A percentile compares a stretch with the other conserved stretches of the same genome.
phyloP scores from a whole-genome alignment of 208 protist species.

The Angomonas ambiguus region DNA sequence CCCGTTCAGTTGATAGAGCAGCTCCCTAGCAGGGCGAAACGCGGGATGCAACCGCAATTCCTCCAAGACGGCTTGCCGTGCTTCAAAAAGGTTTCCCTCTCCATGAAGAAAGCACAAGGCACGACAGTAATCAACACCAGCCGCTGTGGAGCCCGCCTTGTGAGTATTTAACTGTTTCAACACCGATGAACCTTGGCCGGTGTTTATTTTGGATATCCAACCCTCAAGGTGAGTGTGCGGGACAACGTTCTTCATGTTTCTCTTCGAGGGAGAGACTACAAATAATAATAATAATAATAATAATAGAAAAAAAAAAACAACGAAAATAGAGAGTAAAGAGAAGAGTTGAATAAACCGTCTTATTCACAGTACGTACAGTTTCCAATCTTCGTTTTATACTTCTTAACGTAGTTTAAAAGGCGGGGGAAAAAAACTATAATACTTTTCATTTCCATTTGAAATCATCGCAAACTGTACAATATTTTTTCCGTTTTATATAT shows the following conservation, averaged over 20 bases:
- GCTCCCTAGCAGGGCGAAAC: slow-evolving; percentile 21
- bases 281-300: too few relatives aligned
- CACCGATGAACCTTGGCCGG: too few relatives aligned
- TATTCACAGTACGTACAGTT: too few relatives aligned
- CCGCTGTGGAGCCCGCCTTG: not conserved
- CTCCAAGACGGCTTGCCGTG: slow-evolving; percentile 65
- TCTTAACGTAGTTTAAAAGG: too few relatives aligned
- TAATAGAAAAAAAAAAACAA: slow-evolving; percentile 5
- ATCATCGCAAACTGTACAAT: not conserved
- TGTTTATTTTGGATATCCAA: too few relatives aligned
- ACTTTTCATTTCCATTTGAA: too few relatives aligned
- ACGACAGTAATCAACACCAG: slow-evolving; percentile 60
- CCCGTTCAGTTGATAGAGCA: slow-evolving; percentile 52
- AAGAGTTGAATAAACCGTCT: too few relatives aligned
- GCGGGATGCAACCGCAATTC: slow-evolving; percentile 56
- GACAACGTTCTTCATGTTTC: too few relatives aligned
- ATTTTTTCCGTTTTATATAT: not conserved
- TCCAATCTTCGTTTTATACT: too few relatives aligned
- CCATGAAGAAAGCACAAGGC: slow-evolving; percentile 60
- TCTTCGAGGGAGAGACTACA: too few relatives aligned
- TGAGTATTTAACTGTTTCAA: slow-evolving; percentile 46
- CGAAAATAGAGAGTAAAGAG: slow-evolving; percentile 10
- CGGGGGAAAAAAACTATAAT: too few relatives aligned
- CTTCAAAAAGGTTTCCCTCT: slow-evolving; percentile 36
- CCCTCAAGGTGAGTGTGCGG: slow-evolving; percentile 7